Base-by-base conservation (phyloP, 768 basidiomycete genomes). In the Pluteus cervinus region DNA sequence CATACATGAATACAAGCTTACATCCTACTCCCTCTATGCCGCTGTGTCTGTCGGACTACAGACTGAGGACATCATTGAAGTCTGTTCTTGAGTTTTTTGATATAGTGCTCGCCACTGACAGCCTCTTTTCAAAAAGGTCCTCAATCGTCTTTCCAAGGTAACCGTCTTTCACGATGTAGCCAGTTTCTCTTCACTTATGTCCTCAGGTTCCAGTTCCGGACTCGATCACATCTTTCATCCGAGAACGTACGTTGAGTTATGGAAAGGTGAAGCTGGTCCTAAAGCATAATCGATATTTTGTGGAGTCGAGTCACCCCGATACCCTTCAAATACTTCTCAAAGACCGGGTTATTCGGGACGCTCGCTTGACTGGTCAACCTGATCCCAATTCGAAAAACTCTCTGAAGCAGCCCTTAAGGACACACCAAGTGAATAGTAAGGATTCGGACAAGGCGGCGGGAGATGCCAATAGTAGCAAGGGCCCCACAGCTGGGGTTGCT, bases 1-100 rank as follows among this genome's bases (percentile, higher is more conserved):
- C 64, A 93, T 98, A 45, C 94, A 99, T 66, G 96, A 98, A 69
- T 99, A 98, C 73, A 91, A 94, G 65, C 79, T 99, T 55, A 98
- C 94, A 40, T 85, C 92, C 30, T 96, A 98, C 61, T 98, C 94
- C 12, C 70, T 99, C 11, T 98, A 99, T 60, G 96, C 96, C 43
- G 96, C 96, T 34, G 94, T 99, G 44, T 97, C 94, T 10, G 96
- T 99, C 43, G 96, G 96, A 20, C 68, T 99, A 20, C 90, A 98
- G 57, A 98, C 96, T 7, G 86, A 94, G 50, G 93, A 98, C 58
- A 98, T 98, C 50, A 96, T 98, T 60, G 91, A 93, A 70, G 94
- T 97, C 49, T 55, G 79, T 73, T 42, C 55, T 61, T 38, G 48
- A 44, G 48, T 48, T 52, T 47, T 45, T 43, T 42, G 41, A 29